Evolutionary conservation across 2,329 filamentous ascomycete genomes (phyloP).

Genomic region (Aspergillus sp.): DNA sequence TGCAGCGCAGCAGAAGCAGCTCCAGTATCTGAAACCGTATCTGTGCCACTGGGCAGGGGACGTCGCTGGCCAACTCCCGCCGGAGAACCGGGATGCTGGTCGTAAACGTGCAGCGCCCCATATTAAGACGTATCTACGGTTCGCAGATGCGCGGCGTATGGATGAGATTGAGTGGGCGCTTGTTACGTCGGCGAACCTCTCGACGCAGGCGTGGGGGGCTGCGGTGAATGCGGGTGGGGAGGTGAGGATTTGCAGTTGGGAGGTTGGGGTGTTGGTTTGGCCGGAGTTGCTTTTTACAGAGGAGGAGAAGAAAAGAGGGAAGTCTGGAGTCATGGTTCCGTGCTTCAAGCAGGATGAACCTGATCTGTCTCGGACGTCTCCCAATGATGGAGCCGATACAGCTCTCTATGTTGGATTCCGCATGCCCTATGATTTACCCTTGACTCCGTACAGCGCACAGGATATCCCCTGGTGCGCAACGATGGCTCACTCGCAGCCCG

Average conservation of each 20-base stretch:
- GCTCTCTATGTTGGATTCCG: conserved; percentile 66
- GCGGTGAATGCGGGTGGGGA: conserved; percentile 60
- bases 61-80: neutral
- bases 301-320: neutral
- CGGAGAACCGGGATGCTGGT: conserved; percentile 55
- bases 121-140: conserved; percentile 86
- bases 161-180: conserved; percentile 77
- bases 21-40: conserved; percentile 71
- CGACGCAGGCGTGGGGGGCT: conserved; percentile 86
- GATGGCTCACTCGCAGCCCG: conserved; percentile 58
- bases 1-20: conserved; percentile 71
- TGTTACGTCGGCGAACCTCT: conserved; percentile 87
- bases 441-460: conserved; percentile 64
- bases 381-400: conserved; percentile 12
- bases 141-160: conserved; percentile 43
- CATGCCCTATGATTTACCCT: conserved; percentile 81
- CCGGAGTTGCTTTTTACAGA: conserved; percentile 57
- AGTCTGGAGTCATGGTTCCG: conserved; percentile 64
- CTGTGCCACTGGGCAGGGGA: conserved; percentile 79
- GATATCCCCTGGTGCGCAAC: conserved; percentile 81
- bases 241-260: conserved; percentile 77
- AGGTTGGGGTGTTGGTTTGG: conserved; percentile 84
- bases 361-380: neutral
- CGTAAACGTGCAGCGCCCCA: conserved; percentile 77
- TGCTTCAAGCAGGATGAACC: conserved; percentile 68